Conservation (phyloP, 2,329 filamentous ascomycete species). For the Mollisiaceae sp. region DNA sequence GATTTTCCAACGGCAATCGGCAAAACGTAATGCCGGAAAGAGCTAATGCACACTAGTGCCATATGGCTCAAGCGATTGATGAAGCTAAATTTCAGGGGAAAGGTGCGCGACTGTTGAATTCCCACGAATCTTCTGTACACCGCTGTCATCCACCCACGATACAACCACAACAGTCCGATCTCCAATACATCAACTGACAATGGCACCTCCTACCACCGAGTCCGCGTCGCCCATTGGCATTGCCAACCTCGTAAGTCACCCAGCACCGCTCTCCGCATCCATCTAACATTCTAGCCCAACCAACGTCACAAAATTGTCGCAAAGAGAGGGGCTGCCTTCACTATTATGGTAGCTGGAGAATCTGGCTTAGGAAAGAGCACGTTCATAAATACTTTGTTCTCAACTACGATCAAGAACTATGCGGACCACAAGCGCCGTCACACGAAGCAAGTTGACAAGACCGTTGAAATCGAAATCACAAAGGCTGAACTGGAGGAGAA, state of each 20-base stretch:
- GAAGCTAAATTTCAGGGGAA: slow-evolving; percentile 28
- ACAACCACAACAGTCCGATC: neutral
- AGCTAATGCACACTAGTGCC: slow-evolving; percentile 9
- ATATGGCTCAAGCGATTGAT: neutral
- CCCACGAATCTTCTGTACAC: slow-evolving; percentile 7
- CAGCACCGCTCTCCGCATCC: too few relatives aligned
- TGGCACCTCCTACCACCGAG: slow-evolving; percentile 63
- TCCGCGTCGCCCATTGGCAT: slow-evolving; percentile 74
- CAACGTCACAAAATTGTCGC: slow-evolving; percentile 77
- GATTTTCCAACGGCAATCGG: slow-evolving; percentile 16
- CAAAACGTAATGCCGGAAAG: slow-evolving; percentile 9
- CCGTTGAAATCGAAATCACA: slow-evolving; percentile 99
- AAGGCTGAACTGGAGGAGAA: slow-evolving; percentile 99
- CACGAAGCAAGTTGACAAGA: slow-evolving; percentile 99
- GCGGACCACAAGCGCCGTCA: slow-evolving; percentile 99
- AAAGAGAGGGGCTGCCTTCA: slow-evolving; percentile 94
- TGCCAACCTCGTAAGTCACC: slow-evolving; percentile 59
- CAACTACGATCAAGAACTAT: slow-evolving; percentile 99
- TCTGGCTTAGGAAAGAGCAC: slow-evolving; percentile 99
- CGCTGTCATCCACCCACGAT: neutral
- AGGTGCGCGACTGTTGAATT: slow-evolving; percentile 5
- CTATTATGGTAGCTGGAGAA: slow-evolving; percentile 99
- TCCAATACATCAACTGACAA: slow-evolving; percentile 39
- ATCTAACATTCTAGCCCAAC: slow-evolving; percentile 55
- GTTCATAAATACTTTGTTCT: slow-evolving; percentile 99